Percentiles rank a stretch among this genome's conserved stretches.
Evolutionary conservation across 2,329 filamentous ascomycete species (phyloP).

Genomic region (Epichloe elymi): DNA sequence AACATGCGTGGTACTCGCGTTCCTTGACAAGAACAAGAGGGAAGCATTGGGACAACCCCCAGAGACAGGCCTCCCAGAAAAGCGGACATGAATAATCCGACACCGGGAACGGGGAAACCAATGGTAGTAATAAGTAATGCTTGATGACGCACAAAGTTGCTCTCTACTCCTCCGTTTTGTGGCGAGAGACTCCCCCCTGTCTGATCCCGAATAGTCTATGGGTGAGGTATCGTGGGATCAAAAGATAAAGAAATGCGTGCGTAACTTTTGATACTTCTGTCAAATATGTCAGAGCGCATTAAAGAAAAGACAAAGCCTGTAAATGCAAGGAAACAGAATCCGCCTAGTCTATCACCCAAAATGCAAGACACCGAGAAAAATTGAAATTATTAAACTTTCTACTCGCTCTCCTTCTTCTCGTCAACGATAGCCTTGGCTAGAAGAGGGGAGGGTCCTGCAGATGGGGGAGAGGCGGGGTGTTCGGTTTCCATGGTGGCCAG

Average conservation of each 20-base stretch:
- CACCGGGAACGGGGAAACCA: not conserved
- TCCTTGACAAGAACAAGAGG: not conserved
- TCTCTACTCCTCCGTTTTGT: constrained; percentile 13
- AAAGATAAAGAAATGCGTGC: constrained; percentile 19
- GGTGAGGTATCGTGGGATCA: constrained; percentile 36
- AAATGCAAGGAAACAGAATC: constrained; percentile 22
- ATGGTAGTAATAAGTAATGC: constrained; percentile 4
- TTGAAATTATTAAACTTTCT: constrained; percentile 20
- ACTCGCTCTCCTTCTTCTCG: constrained; percentile 41
- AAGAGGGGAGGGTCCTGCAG: constrained; percentile 54
- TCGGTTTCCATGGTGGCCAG: constrained; percentile 49
- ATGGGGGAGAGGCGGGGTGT: constrained; percentile 58
- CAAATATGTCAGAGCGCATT: constrained; percentile 19
- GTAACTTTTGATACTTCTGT: constrained; percentile 33
- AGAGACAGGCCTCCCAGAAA: not conserved
- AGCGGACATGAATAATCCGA: not conserved
- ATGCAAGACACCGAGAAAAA: constrained; percentile 29
- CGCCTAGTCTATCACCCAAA: constrained; percentile 39
- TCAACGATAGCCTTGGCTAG: constrained; percentile 49
- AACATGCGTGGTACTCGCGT: not conserved
- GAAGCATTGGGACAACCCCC: not conserved
- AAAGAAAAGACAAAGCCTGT: constrained; percentile 15
- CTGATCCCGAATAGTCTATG: constrained; percentile 28
- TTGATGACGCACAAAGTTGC: constrained; percentile 1
- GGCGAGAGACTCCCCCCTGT: constrained; percentile 15